Percentiles rank a stretch among this genome's conserved stretches.
Conservation (phyloP, 192 early-diverging fungal species). For the Coemansia sp. region DNA sequence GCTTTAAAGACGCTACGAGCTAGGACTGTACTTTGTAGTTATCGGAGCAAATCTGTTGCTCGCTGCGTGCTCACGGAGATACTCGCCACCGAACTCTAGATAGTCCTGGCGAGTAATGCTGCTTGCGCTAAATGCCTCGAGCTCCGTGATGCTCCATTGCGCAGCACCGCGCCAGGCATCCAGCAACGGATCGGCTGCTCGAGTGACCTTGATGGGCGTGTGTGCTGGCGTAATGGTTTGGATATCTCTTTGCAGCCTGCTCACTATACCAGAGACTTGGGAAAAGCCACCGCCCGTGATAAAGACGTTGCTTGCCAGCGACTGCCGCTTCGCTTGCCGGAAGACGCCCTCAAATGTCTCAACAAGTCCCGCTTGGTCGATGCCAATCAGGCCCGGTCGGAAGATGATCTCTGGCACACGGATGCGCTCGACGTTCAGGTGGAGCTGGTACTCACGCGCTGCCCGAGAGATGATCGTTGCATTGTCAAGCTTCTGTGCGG, state of each 20-base stretch:
- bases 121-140: slow-evolving; percentile 47
- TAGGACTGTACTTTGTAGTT: neutral
- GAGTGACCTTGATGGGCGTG: slow-evolving; percentile 57
- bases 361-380: slow-evolving; percentile 85
- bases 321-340: slow-evolving; percentile 29
- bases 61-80: slow-evolving; percentile 79
- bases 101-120: slow-evolving; percentile 71
- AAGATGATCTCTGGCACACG: slow-evolving; percentile 89
- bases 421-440: slow-evolving; percentile 88
- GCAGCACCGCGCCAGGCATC: slow-evolving; percentile 89
- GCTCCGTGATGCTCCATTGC: slow-evolving; percentile 57
- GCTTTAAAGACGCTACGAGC: neutral
- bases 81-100: slow-evolving; percentile 80
- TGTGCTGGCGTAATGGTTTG: slow-evolving; percentile 63
- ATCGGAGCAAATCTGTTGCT: slow-evolving; percentile 63
- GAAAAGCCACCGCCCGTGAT: slow-evolving; percentile 77
- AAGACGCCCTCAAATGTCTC: slow-evolving; percentile 72
- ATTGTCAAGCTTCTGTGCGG: slow-evolving; percentile 38
- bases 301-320: slow-evolving; percentile 60
- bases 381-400: slow-evolving; percentile 79
- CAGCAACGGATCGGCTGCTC: slow-evolving; percentile 67
- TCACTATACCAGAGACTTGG: slow-evolving; percentile 59
- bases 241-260: slow-evolving; percentile 65
- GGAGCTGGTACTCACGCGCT: slow-evolving; percentile 75
- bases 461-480: slow-evolving; percentile 42